Percentiles rank a stretch among this genome's conserved stretches.
Evolutionary conservation across 2,329 filamentous ascomycete genomes (phyloP).

Genomic region (Colletotrichum sojae): DNA sequence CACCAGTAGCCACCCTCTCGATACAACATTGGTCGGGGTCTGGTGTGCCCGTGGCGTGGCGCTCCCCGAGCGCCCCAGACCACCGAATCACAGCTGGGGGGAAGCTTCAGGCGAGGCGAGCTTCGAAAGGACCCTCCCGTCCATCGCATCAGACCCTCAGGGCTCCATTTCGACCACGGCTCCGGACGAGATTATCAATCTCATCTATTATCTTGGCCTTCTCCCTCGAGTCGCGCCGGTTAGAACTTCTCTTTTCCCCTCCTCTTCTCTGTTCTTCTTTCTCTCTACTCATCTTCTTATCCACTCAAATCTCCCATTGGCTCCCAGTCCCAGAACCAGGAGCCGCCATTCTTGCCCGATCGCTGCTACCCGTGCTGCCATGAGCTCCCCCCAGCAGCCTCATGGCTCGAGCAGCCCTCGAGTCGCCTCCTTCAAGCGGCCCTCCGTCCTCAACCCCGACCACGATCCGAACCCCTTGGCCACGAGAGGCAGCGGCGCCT

Average conservation of each 20-base stretch:
- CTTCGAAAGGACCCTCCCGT: not conserved
- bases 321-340: not conserved
- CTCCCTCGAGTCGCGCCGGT: constrained; percentile 27
- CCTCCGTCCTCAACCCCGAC: constrained; percentile 50
- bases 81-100: constrained; percentile 23
- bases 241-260: constrained; percentile 22
- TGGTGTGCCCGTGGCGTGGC: constrained; percentile 24
- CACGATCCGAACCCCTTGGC: constrained; percentile 70
- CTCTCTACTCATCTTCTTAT: not conserved
- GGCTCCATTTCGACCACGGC: constrained; percentile 24
- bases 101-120: constrained; percentile 31
- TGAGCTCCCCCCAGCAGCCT: constrained; percentile 37
- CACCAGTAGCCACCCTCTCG: constrained; percentile 32
- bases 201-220: constrained; percentile 39
- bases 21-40: constrained; percentile 36
- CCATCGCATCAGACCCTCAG: constrained; percentile 27
- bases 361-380: constrained; percentile 3
- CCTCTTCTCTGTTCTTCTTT: not conserved
- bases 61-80: constrained; percentile 25
- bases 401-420: constrained; percentile 35
- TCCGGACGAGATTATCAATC: constrained; percentile 35
- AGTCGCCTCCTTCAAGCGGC: constrained; percentile 42
- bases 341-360: constrained; percentile 6
- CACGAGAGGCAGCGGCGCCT: constrained; percentile 50
- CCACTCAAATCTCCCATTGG: not conserved